These are phyloP conservation scores for Galerina sulciceps DNA, from an alignment of 768 basidiomycete genomes.

Conservation along the genomic window DNA sequence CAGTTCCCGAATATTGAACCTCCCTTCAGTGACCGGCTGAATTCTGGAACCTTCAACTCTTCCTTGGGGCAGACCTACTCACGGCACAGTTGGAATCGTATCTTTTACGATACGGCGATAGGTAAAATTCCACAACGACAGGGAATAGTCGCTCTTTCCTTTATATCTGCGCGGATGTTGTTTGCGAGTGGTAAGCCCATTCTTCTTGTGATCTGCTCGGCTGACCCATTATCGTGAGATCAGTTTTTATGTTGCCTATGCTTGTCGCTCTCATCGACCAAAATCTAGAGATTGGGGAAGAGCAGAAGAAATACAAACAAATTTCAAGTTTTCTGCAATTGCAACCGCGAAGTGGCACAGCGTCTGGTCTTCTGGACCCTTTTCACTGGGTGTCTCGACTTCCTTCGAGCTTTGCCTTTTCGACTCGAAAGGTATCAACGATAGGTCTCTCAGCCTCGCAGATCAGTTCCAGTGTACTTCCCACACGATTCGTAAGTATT, in stretches of 20 bases:
- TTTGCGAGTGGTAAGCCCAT: constrained; percentile 83
- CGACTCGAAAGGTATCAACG: constrained; percentile 77
- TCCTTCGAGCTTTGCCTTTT: constrained; percentile 73
- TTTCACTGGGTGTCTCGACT: constrained; percentile 82
- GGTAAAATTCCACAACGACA: constrained; percentile 73
- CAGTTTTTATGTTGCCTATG: constrained; percentile 92
- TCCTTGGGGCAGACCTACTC: constrained; percentile 89
- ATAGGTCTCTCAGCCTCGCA: constrained; percentile 54
- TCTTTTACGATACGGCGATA: constrained; percentile 63
- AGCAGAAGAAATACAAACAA: constrained; percentile 84
- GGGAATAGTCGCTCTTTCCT: constrained; percentile 68
- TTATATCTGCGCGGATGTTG: constrained; percentile 83
- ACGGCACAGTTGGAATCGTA: constrained; percentile 89
- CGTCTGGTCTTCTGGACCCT: constrained; percentile 84
- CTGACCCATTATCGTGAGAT: not conserved
- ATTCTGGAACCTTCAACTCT: constrained; percentile 82
- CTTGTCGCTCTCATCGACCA: constrained; percentile 98
- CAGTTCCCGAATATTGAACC: constrained; percentile 90
- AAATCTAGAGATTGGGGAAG: constrained; percentile 92
- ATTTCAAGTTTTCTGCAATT: constrained; percentile 67
- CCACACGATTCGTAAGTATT: constrained; percentile 17
- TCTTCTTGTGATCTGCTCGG: not conserved
- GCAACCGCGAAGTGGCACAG: constrained; percentile 51
- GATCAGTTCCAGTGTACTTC: constrained; percentile 17
- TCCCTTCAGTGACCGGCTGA: constrained; percentile 52